Conservation (phyloP, 2,329 filamentous ascomycete species). For the Cladosporium sp. region DNA sequence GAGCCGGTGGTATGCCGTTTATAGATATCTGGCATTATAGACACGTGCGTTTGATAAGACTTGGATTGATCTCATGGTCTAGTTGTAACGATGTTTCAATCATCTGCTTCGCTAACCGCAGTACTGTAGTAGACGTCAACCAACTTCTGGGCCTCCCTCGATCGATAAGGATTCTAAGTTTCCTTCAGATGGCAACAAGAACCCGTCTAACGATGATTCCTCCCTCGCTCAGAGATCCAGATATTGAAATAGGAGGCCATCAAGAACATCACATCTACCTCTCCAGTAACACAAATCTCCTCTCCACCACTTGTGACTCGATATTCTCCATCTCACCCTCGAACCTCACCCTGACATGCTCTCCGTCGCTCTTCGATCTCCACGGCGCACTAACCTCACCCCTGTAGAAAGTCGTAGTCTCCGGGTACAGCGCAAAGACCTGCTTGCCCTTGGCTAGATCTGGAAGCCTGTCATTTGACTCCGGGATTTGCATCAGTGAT, state of each 20-base stretch:
- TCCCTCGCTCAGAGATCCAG: too few species aligned
- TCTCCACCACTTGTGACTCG: slow-evolving; percentile 46
- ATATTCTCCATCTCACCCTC: slow-evolving; percentile 42
- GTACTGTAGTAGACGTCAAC: too few species aligned
- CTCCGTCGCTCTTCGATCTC: slow-evolving; percentile 32
- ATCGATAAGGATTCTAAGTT: too few species aligned
- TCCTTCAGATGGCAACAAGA: too few species aligned
- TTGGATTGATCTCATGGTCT: background rate
- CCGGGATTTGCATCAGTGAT: slow-evolving; percentile 43
- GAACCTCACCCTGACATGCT: slow-evolving; percentile 28
- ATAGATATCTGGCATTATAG: too few species aligned
- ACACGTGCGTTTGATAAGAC: too few species aligned
- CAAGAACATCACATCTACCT: slow-evolving; percentile 25
- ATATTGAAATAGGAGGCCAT: too few species aligned
- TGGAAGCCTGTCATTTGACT: slow-evolving; percentile 37
- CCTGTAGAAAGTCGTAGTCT: slow-evolving; percentile 52
- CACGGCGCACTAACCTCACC: slow-evolving; percentile 45
- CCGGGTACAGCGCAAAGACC: slow-evolving; percentile 49
- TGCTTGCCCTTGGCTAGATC: slow-evolving; percentile 39
- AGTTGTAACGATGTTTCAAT: too few species aligned
- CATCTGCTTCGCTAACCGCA: too few species aligned
- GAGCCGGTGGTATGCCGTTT: background rate
- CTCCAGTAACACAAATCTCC: slow-evolving; percentile 45
- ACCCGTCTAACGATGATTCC: too few species aligned
- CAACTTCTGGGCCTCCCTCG: too few species aligned